Evolutionary conservation across 78 protist genomes (phyloP).

Genomic region (Dictyostelium capitatum): DNA sequence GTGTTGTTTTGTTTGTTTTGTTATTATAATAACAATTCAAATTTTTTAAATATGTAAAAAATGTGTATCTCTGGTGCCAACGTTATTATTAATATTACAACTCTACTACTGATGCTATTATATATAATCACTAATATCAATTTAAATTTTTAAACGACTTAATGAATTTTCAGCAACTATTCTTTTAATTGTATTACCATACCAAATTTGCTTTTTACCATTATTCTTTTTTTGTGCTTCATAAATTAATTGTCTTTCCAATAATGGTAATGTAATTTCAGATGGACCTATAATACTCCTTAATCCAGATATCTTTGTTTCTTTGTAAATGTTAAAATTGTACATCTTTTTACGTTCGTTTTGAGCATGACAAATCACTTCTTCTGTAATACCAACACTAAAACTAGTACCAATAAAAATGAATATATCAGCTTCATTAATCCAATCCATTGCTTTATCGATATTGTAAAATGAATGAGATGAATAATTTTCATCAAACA

Average conservation of each 20-base stretch:
- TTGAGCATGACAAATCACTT: constrained; percentile 28
- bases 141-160: background rate
- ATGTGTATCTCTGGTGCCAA: too few relatives aligned
- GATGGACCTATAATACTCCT: constrained; percentile 30
- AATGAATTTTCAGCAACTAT: background rate
- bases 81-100: too few relatives aligned
- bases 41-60: too few relatives aligned
- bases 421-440: constrained; percentile 34
- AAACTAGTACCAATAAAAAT: constrained; percentile 49
- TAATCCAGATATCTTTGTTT: constrained; percentile 22
- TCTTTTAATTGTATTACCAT: constrained; percentile 30
- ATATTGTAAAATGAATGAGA: constrained; percentile 52
- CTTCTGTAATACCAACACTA: constrained; percentile 75
- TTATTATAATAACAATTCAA: too few relatives aligned
- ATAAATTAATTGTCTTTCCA: constrained; percentile 30
- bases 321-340: constrained; percentile 66
- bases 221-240: constrained; percentile 31
- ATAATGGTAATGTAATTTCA: constrained; percentile 44
- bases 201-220: constrained; percentile 29
- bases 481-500: constrained; percentile 76
- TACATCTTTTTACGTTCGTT: constrained; percentile 40
- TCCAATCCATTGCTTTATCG: constrained; percentile 73
- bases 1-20: too few relatives aligned
- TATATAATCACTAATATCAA: too few relatives aligned
- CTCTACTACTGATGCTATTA: too few relatives aligned